Conservation (phyloP, 2,329 filamentous ascomycete genomes). For the Samsoniella hepiali region DNA sequence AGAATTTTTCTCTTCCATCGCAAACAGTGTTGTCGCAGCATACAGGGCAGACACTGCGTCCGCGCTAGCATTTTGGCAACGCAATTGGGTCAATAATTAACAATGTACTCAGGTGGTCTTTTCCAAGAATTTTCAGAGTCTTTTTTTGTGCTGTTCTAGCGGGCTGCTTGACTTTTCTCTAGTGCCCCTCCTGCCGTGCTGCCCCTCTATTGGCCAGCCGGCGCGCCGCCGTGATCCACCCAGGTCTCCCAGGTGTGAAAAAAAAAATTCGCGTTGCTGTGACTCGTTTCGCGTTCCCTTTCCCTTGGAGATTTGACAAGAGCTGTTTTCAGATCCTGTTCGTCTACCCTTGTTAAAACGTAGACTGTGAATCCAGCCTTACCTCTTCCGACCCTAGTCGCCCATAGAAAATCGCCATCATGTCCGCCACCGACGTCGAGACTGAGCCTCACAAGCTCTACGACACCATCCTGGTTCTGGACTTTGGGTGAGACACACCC, state of each 20-base stretch:
- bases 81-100: neutral
- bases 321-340: constrained; percentile 3
- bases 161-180: neutral
- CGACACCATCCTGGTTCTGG: constrained; percentile 64
- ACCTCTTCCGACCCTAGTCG: neutral
- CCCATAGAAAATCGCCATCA: neutral
- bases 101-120: neutral
- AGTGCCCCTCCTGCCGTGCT: neutral
- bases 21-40: neutral
- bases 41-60: neutral
- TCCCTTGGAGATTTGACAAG: neutral
- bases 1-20: neutral
- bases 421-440: constrained; percentile 10
- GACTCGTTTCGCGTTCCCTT: neutral
- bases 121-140: neutral
- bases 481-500: constrained; percentile 52
- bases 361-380: neutral
- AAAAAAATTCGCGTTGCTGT: neutral
- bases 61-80: neutral
- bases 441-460: constrained; percentile 16
- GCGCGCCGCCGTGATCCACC: neutral
- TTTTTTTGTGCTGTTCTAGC: neutral
- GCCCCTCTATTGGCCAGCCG: constrained; percentile 7
- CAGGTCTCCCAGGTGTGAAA: neutral
- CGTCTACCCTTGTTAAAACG: neutral